Conservation (phyloP, 129 eudicot genomes). For the Solidago caesia region DNA sequence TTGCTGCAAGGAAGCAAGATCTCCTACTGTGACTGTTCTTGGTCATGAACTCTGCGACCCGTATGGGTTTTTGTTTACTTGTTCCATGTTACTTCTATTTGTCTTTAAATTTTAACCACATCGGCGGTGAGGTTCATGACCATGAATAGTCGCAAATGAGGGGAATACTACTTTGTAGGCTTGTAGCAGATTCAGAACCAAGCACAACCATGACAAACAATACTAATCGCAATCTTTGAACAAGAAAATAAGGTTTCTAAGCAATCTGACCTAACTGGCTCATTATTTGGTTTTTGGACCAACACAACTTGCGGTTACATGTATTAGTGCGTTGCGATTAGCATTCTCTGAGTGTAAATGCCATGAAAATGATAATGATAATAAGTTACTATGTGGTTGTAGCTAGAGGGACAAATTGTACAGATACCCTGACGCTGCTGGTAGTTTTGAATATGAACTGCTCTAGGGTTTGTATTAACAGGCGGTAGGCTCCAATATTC, state of each 20-base stretch:
- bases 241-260: background rate
- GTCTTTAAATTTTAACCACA: background rate
- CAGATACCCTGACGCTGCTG: too few relatives aligned
- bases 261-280: background rate
- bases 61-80: too few relatives aligned
- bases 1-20: background rate
- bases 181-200: slow-evolving; percentile 13
- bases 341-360: background rate
- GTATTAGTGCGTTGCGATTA: background rate
- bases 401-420: too few relatives aligned
- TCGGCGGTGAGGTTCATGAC: background rate
- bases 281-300: background rate
- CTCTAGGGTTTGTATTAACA: too few relatives aligned
- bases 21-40: slow-evolving; percentile 9
- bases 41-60: background rate
- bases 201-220: background rate
- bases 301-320: background rate
- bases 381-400: too few relatives aligned
- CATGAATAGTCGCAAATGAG: slow-evolving; percentile 14
- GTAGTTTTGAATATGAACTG: too few relatives aligned
- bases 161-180: background rate
- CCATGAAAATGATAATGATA: background rate
- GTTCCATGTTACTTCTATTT: background rate
- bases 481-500: too few relatives aligned
- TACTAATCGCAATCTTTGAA: background rate